Evolutionary conservation across 1,284 basidiomycete genomes (phyloP).

Genomic region (Bondarzewia mesenterica): DNA sequence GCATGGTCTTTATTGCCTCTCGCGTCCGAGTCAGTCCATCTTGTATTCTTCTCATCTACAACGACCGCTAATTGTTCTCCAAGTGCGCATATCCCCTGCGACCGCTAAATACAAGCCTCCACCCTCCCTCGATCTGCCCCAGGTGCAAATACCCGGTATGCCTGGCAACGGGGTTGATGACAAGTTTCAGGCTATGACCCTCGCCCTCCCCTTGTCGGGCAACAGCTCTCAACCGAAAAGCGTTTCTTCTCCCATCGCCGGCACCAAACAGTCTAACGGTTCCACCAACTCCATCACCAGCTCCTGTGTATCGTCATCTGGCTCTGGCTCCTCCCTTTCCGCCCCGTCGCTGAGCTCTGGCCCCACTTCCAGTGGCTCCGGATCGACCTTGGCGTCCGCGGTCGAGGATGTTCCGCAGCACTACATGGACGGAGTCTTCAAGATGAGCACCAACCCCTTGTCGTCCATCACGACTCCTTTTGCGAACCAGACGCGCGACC

Average conservation of each 20-base stretch:
- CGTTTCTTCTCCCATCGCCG: constrained; percentile 60
- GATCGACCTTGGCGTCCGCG: constrained; percentile 32
- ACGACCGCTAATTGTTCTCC: constrained; percentile 21
- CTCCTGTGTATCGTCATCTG: constrained; percentile 35
- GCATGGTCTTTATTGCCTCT: constrained; percentile 82
- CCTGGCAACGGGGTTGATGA: constrained; percentile 13
- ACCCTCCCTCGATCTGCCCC: constrained; percentile 39
- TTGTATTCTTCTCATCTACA: constrained; percentile 10
- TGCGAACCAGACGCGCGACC: constrained; percentile 32
- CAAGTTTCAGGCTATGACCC: constrained; percentile 24
- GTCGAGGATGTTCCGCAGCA: constrained; percentile 39
- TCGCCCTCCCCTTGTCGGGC: constrained; percentile 38
- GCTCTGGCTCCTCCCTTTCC: constrained; percentile 50
- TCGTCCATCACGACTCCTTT: constrained; percentile 33
- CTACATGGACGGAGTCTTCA: constrained; percentile 29
- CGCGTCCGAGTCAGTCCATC: constrained; percentile 63
- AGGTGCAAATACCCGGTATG: constrained; percentile 33
- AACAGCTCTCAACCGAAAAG: constrained; percentile 43
- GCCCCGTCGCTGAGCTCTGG: constrained; percentile 48
- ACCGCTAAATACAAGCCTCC: constrained; percentile 77
- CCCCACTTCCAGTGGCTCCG: constrained; percentile 42
- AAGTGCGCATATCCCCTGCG: constrained; percentile 85
- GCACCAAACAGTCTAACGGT: constrained; percentile 23
- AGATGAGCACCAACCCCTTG: constrained; percentile 14
- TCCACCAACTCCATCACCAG: constrained; percentile 30